Base-by-base conservation (phyloP, 257 asterid species). In the Osmanthus fragrans region DNA sequence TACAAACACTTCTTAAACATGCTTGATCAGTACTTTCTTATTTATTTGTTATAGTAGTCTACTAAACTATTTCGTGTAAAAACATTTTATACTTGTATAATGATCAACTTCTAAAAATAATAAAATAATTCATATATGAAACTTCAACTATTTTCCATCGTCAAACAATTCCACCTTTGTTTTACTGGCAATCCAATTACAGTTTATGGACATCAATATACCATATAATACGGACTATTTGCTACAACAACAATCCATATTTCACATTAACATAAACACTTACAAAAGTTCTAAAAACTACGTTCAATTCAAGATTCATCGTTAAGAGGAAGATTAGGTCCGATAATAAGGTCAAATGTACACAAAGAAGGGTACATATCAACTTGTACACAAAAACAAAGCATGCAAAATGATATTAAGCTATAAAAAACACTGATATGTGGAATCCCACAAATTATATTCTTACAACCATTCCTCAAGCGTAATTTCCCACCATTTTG, bases 401-500 rank as follows among this genome's bases (percentile, higher is more conserved):
- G 56, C 56, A 16, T 47, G n/a, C 56, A 47, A 47, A 47, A 47
- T 47, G 7, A 15, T 15, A 47, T 45, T 45, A 3, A 45, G 18
- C 19, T 13, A 45, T 4, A 45, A 45, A 45, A 45, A 5, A 45
- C 16, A 47, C n/a, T 4, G n/a, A 16, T 15, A 16, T 15, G 54
- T 1, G n/a, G 54, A 45, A 4, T 47, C 56, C 7, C 21, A 47
- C 21, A 47, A 47, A 47, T 47, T 47, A 47, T 4, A 47, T 15
- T 47, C n/a, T 47, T 47, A 16, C 56, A 47, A 47, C 1, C 56
- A 47, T 47, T 15, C 56, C 2, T 47, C n/a, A 47, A 4, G 56
- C 15, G 54, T 45, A 13, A 15, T 47, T 47, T 12, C 56, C 12
- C 78, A 73, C 64, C 67, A 73, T 74, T 73, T 27, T 19, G 69